Evolutionary conservation across 2,329 filamentous ascomycete species (phyloP).

Genomic region (Colletotrichum truncatum): DNA sequence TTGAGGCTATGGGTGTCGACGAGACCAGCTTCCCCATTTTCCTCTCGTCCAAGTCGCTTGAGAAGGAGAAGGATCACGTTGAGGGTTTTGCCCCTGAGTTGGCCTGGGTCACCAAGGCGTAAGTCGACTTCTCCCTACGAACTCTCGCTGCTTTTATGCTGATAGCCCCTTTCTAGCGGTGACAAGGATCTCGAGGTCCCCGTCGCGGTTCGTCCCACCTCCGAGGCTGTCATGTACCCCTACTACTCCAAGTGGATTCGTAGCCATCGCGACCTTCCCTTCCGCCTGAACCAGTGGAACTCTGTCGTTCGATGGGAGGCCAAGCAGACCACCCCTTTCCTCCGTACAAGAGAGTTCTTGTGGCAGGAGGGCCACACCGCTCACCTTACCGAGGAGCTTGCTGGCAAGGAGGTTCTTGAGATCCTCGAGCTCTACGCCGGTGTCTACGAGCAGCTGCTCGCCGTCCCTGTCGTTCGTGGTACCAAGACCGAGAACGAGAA

Average conservation of each 20-base stretch:
- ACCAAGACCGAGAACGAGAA: conserved; percentile 98
- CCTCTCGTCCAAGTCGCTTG: conserved; percentile 88
- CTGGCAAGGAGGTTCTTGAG: conserved; percentile 86
- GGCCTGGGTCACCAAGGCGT: conserved; percentile 88
- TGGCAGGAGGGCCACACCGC: conserved; percentile 98
- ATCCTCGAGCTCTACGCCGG: conserved; percentile 94
- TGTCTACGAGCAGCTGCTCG: conserved; percentile 92
- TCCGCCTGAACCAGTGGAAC: conserved; percentile 98
- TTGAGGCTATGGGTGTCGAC: conserved; percentile 91
- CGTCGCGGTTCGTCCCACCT: conserved; percentile 74
- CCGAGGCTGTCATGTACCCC: conserved; percentile 89
- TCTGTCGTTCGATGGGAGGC: conserved; percentile 94
- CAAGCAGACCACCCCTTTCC: conserved; percentile 88
- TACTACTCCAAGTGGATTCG: conserved; percentile 98
- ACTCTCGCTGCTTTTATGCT: not conserved
- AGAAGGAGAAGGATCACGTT: conserved; percentile 92
- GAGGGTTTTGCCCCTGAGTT: conserved; percentile 97
- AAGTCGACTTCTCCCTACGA: conserved; percentile 42
- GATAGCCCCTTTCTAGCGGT: conserved; percentile 63
- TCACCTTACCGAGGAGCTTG: conserved; percentile 84
- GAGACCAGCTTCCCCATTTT: conserved; percentile 98
- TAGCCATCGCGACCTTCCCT: conserved; percentile 91
- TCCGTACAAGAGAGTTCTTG: conserved; percentile 92
- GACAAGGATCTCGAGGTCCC: conserved; percentile 90
- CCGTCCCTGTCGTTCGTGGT: conserved; percentile 93